Base-by-base conservation (phyloP, 306 rosid genomes). In the Cyamopsis tetragonoloba region DNA sequence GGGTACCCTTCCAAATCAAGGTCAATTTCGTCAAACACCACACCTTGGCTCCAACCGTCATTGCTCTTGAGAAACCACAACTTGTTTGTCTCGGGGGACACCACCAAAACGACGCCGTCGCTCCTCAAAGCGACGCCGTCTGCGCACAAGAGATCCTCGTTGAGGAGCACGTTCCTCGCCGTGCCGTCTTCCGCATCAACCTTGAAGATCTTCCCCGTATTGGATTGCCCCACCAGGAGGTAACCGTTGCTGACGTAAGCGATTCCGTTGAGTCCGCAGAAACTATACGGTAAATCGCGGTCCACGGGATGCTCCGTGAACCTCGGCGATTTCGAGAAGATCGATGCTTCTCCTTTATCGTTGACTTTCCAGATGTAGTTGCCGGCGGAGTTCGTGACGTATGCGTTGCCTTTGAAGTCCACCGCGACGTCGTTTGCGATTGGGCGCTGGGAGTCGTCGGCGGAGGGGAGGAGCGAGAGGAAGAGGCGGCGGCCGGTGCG, bases 301-400 rank as follows among this genome's bases (percentile, higher is more conserved):
- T 60, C 82, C 75, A 73, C 83, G 0, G 87, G 73, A 9, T 82
- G 54, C 0, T 80, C 79, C 0, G 81, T 80, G 92, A 68, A 89
- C 24, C 11, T 41, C 44, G 66, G 20, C 0, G 96, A 92, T 4
- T 58, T 77, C 4, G 96, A 92, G 38, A 89, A 78, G 65, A 92
- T 81, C 23, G 80, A 75, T n/a, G 96, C 81, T 26, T 83, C 83
- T 7, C 93, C 91, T 19, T 43, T 10, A 0, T 5, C 10, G 70
- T 84, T 83, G 6, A 92, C 92, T 31, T 87, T 89, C 96, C 98
- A 89, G 73, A 92, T 87, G 81, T 43, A 76, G 71, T 92, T 89
- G 2, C 72, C 85, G 1, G 12, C 81, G 0, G 96, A 39, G 79
- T 89, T 87, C 20, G 98, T 92, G 32, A 89, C 89, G 76, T 80